Evolutionary conservation across 805 yeast genomes (phyloP), one percentile per base, ranked within the genome.

Genomic region (Barnettozyma pratensis): DNA sequence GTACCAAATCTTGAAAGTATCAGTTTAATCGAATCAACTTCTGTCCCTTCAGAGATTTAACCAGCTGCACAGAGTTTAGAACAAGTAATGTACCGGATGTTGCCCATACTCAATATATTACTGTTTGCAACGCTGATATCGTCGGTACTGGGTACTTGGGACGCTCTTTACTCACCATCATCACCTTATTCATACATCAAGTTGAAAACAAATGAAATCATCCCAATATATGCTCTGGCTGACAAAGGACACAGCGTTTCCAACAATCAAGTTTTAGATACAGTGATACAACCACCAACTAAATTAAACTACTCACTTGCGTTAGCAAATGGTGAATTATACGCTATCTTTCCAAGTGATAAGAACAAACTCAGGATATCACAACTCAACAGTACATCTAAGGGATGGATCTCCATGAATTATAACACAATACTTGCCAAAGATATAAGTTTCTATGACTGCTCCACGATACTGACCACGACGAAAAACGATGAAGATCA

Each of bases 381-480:
- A 4, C 40, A 46, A 14, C 47, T 55, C 29, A 42, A 55, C 31
- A 43, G 36, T 6, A 14, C 37, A 4, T 41, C 44, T 3, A 31
- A 45, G 14, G 35, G 35, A 2, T 61, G 65, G 64, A 38, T 26
- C 1, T 8, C 38, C 2, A 26, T 61, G 7, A 29, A 28, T 2
- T 57, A 49, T 45, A 41, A 46, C 25, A 57, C 63, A 3, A 55
- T 59, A 0, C 36, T 54, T 2, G 29, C 49, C 4, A 39, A 43
- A 4, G 25, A 37, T 4, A 28, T 54, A 2, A 25, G 46, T 19
- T 61, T 48, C 44, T 51, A 47, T 25, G 39, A 45, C 3, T 64
- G 61, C 7, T 61, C 82, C 2, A 62, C 77, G 0, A 68, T 77
- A 45, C 59, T 81, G 46, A 64, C 77, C 4, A 68, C 76, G 0